These are phyloP conservation scores for baker's yeast (Saccharomyces cerevisiae) DNA, from an alignment of 805 yeast genomes.

Conservation along the genomic window DNA sequence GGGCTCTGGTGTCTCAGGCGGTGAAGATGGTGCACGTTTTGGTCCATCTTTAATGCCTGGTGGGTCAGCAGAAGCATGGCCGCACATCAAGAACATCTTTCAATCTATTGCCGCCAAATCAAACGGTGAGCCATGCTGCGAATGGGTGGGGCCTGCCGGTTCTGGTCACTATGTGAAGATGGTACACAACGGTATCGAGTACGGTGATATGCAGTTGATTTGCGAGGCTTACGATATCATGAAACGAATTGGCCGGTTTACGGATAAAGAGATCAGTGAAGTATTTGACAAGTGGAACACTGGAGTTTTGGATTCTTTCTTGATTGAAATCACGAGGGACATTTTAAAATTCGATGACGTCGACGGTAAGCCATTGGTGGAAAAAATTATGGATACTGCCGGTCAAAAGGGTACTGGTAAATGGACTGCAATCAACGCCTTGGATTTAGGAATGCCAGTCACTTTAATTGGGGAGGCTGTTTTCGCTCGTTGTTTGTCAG, in stretches of 20 bases:
- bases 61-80: conserved; percentile 98
- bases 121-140: conserved; percentile 99
- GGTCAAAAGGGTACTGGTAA: conserved; percentile 99
- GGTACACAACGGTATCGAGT: conserved; percentile 99
- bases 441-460: conserved; percentile 97
- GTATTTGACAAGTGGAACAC: conserved; percentile 91
- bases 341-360: conserved; percentile 81
- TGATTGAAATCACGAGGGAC: conserved; percentile 93
- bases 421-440: conserved; percentile 98
- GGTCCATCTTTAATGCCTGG: conserved; percentile 99
- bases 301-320: conserved; percentile 95
- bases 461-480: conserved; percentile 98
- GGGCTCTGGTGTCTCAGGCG: conserved; percentile 99
- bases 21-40: conserved; percentile 99
- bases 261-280: conserved; percentile 86
- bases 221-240: conserved; percentile 95
- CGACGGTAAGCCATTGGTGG: conserved; percentile 88
- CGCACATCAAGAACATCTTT: conserved; percentile 92
- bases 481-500: conserved; percentile 90
- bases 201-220: conserved; percentile 99
- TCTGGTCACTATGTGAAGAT: conserved; percentile 98
- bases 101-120: conserved; percentile 93
- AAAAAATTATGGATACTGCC: conserved; percentile 92
- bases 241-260: conserved; percentile 87
- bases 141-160: conserved; percentile 99